These are phyloP conservation scores for Liriodendron chinense DNA, from an alignment of 164 flowering plant genomes.

Conservation along the genomic window DNA sequence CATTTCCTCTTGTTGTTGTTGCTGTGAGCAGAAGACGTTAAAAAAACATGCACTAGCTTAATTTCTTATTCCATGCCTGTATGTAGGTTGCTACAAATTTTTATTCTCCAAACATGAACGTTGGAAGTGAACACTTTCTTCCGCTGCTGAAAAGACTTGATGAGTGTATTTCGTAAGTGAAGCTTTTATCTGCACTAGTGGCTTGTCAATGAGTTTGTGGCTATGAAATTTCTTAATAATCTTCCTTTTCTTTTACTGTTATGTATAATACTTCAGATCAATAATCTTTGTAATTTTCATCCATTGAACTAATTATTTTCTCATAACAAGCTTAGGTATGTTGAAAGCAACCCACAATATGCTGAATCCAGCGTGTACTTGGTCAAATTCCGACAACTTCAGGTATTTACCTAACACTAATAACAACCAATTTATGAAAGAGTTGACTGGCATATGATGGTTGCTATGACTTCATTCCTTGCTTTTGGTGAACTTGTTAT, in stretches of 20 bases:
- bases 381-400: constrained; percentile 90
- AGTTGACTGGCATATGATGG: constrained; percentile 1
- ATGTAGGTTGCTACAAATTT: constrained; percentile 84
- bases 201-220: background rate
- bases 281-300: no score
- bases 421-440: background rate
- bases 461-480: background rate
- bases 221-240: background rate
- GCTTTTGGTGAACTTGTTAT: background rate
- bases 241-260: background rate
- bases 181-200: background rate
- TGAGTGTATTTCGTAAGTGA: constrained; percentile 92
- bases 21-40: no score
- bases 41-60: background rate
- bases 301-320: constrained; percentile 6
- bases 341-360: constrained; percentile 91
- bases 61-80: constrained; percentile 5
- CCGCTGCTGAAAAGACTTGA: constrained; percentile 87
- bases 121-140: constrained; percentile 73
- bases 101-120: constrained; percentile 78
- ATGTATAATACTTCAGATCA: no score
- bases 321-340: constrained; percentile 55
- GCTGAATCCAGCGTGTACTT: constrained; percentile 93
- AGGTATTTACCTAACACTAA: constrained; percentile 39
- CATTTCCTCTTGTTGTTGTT: no score